These are phyloP conservation scores for Nicotiana sylvestris DNA, from an alignment of 257 asterid genomes.

Conservation along the genomic window DNA sequence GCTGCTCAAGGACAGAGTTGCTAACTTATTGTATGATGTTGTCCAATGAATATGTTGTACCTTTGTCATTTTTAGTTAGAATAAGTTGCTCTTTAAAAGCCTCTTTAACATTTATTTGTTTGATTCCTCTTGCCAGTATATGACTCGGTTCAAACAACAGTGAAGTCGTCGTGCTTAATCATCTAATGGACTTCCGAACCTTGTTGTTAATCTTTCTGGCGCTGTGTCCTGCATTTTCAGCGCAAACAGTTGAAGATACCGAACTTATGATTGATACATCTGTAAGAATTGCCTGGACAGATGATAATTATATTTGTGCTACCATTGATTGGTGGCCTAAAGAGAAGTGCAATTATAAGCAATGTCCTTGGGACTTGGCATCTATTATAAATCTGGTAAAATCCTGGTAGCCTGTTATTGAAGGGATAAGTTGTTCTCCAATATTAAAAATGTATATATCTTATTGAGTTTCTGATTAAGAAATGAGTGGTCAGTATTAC, in stretches of 20 bases:
- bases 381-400: conserved; percentile 67
- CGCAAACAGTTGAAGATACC: conserved; percentile 42
- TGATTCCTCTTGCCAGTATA: conserved; percentile 17
- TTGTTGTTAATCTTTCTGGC: conserved; percentile 37
- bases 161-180: conserved; percentile 25
- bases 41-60: neutral
- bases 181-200: conserved; percentile 43
- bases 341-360: conserved; percentile 75
- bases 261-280: conserved; percentile 48
- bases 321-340: conserved; percentile 98
- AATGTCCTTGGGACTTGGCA: conserved; percentile 87
- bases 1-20: neutral
- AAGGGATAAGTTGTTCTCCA: neutral
- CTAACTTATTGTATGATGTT: neutral
- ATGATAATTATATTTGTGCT: conserved; percentile 77
- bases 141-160: conserved; percentile 23
- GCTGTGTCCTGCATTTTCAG: conserved; percentile 40
- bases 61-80: neutral
- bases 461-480: neutral
- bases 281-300: conserved; percentile 49
- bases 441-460: neutral
- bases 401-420: neutral
- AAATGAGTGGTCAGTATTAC: neutral
- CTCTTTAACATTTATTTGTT: neutral
- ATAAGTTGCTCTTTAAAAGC: neutral